Evolutionary conservation across 2,329 filamentous ascomycete species (phyloP).

Genomic region (Akanthomyces lecanii): DNA sequence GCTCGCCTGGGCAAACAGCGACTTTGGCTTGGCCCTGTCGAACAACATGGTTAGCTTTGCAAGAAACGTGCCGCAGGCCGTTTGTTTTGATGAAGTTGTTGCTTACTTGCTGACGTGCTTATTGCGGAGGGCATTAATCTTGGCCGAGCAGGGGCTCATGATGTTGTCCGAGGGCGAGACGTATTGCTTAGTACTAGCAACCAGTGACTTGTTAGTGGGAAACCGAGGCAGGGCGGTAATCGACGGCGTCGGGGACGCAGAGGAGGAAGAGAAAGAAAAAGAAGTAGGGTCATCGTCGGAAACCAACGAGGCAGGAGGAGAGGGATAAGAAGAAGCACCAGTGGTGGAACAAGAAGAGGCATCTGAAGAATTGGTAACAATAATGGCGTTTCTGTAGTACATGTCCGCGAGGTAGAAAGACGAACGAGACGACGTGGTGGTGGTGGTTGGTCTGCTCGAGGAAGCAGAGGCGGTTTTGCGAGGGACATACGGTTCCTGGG

Average conservation of each 20-base stretch:
- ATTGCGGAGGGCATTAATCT: slow-evolving; percentile 74
- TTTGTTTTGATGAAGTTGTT: not conserved
- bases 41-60: not conserved
- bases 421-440: not conserved
- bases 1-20: slow-evolving; percentile 62
- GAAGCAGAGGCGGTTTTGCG: not conserved
- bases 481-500: slow-evolving; percentile 57
- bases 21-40: slow-evolving; percentile 61
- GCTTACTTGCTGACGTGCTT: slow-evolving; percentile 75
- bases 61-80: not conserved
- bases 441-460: not conserved
- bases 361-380: slow-evolving; percentile 10
- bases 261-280: slow-evolving; percentile 5
- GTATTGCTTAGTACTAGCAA: slow-evolving; percentile 50
- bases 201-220: slow-evolving; percentile 17
- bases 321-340: not conserved
- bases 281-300: not conserved
- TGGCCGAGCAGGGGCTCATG: slow-evolving; percentile 81
- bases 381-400: not conserved
- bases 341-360: slow-evolving; percentile 9
- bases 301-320: not conserved
- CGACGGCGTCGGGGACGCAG: slow-evolving; percentile 17
- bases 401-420: not conserved
- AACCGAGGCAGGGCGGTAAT: slow-evolving; percentile 7
- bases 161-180: slow-evolving; percentile 84